Evolutionary conservation across 2,329 filamentous ascomycete genomes (phyloP), one percentile per base, ranked within the genome.

Genomic region (Aspergillus pseudonomiae): DNA sequence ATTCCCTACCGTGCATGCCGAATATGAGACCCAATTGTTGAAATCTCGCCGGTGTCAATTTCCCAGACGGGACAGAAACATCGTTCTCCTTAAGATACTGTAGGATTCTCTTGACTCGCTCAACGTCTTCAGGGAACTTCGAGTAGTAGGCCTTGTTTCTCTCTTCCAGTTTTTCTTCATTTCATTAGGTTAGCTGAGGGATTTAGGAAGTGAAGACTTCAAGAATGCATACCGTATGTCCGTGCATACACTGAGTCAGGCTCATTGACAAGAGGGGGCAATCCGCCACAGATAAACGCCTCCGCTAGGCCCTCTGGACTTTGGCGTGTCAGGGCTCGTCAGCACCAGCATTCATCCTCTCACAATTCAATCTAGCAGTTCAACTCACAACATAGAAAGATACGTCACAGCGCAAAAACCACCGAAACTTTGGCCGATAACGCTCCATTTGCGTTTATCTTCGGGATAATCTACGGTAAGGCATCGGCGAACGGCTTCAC

Each of bases 401-500:
- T 97, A 98, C 9, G 91, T 94, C 39, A 93, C 83, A 55, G 84
- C 85, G 73, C 93, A 92, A 77, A 97, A 97, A 1, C 94, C 94
- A 45, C 94, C 94, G 77, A 96, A 98, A 19, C 90, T 94, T 79
- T 97, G 94, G 10, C 94, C 94, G 66, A 96, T 90, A 34, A 95
- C 85, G 63, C 89, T 91, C 94, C 94, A 97, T 74, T 89, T 89
- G 75, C 88, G 86, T 74, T 91, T 88, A 55, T 90, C 86, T 26
- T 85, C 81, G 0, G 91, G 88, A 70, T 88, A 91, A 58, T 89
- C 87, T 6, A 83, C 81, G 0, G 91, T 95, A 60, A 98, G 82
- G 45, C 85, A 89, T 70, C 88, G 86, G 6, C 94, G 87, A 36
- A 98, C 88, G 5, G 94, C 93, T 75, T 98, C 94, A 67, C 91